Evolutionary conservation across 768 basidiomycete genomes (phyloP).

Genomic region (Termitomyces sp.): DNA sequence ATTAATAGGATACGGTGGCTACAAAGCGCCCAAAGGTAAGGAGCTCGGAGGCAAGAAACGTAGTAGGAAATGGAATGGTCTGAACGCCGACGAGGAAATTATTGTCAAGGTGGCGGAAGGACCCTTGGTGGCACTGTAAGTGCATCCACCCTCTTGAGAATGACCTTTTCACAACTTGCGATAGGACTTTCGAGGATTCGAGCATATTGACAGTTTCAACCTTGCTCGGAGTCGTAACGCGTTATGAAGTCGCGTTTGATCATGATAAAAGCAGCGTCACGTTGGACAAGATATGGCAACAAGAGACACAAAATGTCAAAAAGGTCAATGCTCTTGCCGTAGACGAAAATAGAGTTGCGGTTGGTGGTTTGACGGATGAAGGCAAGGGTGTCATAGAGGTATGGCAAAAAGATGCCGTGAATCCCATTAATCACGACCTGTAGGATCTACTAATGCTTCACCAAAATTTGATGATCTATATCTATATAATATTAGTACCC

Average conservation of each 20-base stretch:
- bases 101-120: slow-evolving; percentile 60
- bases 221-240: slow-evolving; percentile 54
- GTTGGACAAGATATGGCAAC: slow-evolving; percentile 44
- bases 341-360: slow-evolving; percentile 42
- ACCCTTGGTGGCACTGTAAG: slow-evolving; percentile 71
- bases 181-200: slow-evolving; percentile 48
- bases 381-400: slow-evolving; percentile 65
- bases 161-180: background rate
- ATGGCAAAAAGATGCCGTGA: slow-evolving; percentile 35
- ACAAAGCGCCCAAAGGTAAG: slow-evolving; percentile 34
- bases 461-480: background rate
- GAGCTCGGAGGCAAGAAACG: slow-evolving; percentile 33
- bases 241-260: slow-evolving; percentile 42
- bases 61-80: slow-evolving; percentile 70
- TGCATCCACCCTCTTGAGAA: background rate
- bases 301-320: slow-evolving; percentile 35
- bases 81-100: slow-evolving; percentile 43
- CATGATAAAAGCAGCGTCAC: slow-evolving; percentile 32
- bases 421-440: background rate
- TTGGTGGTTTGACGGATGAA: slow-evolving; percentile 60
- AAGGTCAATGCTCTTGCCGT: slow-evolving; percentile 67
- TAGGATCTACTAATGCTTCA: background rate
- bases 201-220: slow-evolving; percentile 53
- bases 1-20: slow-evolving; percentile 67
- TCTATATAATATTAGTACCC: background rate